Conservation (phyloP, 371 early-diverging fungal genomes). For the Mucor velutinosus region DNA sequence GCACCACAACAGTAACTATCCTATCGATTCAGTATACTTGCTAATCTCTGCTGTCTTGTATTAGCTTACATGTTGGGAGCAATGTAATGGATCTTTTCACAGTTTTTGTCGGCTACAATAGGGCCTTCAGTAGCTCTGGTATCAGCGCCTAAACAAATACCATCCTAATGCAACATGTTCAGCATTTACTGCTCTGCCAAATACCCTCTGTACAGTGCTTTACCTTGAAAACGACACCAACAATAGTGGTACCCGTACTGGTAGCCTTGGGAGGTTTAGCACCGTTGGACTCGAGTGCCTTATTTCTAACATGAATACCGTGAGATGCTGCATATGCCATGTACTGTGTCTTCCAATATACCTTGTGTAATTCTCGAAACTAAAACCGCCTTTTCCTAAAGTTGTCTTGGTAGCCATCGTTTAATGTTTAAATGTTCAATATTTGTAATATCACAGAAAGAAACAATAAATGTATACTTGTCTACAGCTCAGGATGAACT, state of each 20-base stretch:
- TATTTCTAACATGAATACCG: slow-evolving; percentile 59
- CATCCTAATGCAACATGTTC: slow-evolving; percentile 65
- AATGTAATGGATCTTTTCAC: slow-evolving; percentile 98
- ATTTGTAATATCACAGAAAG: not conserved
- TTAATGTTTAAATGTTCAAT: not conserved
- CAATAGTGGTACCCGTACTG: slow-evolving; percentile 99
- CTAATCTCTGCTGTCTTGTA: not conserved
- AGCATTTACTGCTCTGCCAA: not conserved
- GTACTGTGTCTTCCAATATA: slow-evolving; percentile 25
- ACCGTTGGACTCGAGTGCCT: slow-evolving; percentile 77
- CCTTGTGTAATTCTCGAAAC: slow-evolving; percentile 85
- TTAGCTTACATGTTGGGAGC: slow-evolving; percentile 91
- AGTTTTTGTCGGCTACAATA: slow-evolving; percentile 99
- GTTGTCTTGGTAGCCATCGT: slow-evolving; percentile 41
- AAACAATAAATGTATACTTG: not conserved
- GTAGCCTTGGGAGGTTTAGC: slow-evolving; percentile 83
- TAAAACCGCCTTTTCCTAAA: slow-evolving; percentile 72
- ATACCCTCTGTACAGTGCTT: not conserved
- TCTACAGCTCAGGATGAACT: not conserved
- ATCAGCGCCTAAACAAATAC: slow-evolving; percentile 98
- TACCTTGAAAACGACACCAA: slow-evolving; percentile 92
- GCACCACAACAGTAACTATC: slow-evolving; percentile 97
- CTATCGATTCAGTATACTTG: not conserved
- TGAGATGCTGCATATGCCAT: not conserved
- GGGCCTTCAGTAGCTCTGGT: slow-evolving; percentile 99